phyloP scores from a whole-genome alignment of 768 basidiomycete species.

The Macrolepiota fuliginosa region DNA sequence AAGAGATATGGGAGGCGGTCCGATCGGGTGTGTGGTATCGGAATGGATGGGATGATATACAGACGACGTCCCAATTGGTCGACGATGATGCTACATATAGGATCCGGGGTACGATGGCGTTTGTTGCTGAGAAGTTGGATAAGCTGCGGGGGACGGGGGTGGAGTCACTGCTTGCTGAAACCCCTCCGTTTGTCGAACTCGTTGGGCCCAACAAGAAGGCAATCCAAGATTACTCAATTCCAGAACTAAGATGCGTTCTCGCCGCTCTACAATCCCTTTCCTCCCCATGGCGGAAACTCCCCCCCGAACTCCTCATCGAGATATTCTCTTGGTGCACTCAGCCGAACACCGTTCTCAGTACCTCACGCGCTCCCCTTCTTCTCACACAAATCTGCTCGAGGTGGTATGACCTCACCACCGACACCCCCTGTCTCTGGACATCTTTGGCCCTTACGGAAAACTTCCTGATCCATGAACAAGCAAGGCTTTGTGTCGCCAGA shows the following conservation, averaged over 20 bases:
- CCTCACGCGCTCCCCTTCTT: constrained; percentile 5
- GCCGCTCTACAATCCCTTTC: constrained; percentile 10
- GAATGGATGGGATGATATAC: neutral
- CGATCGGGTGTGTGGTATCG: constrained; percentile 11
- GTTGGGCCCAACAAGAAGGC: neutral
- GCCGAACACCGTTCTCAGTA: neutral
- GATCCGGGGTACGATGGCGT: neutral
- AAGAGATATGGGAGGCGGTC: constrained; percentile 4
- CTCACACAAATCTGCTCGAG: constrained; percentile 4
- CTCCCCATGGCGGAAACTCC: constrained; percentile 10
- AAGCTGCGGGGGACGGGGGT: neutral
- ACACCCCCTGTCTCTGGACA: constrained; percentile 6
- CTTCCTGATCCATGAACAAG: neutral
- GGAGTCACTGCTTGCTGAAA: neutral
- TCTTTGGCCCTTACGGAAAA: constrained; percentile 9
- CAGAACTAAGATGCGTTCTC: constrained; percentile 5
- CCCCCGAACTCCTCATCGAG: constrained; percentile 8
- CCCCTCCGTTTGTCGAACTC: neutral
- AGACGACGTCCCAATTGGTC: neutral
- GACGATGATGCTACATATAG: neutral
- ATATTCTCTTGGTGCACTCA: constrained; percentile 4
- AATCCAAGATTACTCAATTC: neutral
- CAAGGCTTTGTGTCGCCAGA: neutral
- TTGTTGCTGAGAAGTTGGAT: neutral
- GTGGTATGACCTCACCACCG: constrained; percentile 1